phyloP scores from a whole-genome alignment of 2,329 filamentous ascomycete genomes.

The Sporothrix curviconia region DNA sequence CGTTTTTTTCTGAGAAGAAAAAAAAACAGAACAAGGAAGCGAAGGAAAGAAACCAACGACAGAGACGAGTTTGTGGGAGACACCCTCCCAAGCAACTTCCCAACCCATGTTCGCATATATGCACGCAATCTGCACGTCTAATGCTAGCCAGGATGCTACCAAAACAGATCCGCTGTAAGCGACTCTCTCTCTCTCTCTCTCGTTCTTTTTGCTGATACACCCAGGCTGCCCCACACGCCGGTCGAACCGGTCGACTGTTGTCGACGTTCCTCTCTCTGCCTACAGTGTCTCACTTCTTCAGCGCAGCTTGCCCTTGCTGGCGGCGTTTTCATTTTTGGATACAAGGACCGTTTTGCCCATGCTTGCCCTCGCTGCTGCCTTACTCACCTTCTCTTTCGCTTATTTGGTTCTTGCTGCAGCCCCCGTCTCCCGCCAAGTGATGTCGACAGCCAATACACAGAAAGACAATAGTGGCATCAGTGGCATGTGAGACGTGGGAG shows the following conservation, averaged over 20 bases:
- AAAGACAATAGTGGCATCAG: not conserved
- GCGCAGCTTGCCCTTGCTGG: not conserved
- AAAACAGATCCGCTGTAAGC: conserved; percentile 2
- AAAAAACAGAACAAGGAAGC: not conserved
- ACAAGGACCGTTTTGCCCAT: too few relatives aligned
- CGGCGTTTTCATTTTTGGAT: not conserved
- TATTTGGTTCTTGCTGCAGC: not conserved
- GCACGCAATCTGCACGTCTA: not conserved
- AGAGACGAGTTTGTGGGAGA: not conserved
- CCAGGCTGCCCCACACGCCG: too few relatives aligned
- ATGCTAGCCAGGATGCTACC: not conserved
- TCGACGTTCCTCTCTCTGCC: not conserved
- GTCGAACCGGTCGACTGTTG: not conserved
- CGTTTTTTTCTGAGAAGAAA: too few relatives aligned
- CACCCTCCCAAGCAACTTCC: too few relatives aligned
- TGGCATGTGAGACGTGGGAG: not conserved
- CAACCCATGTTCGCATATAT: not conserved
- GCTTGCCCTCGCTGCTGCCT: too few relatives aligned
- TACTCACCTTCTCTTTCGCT: not conserved
- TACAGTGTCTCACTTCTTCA: too few relatives aligned
- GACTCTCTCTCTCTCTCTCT: not conserved
- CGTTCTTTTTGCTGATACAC: not conserved
- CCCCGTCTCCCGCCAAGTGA: not conserved
- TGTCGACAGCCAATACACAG: not conserved
- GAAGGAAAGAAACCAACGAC: not conserved